A percentile compares a stretch with the other conserved stretches of the same genome.
Evolutionary conservation across 371 early-diverging fungal genomes (phyloP).

Genomic region (Mortierella sp.): DNA sequence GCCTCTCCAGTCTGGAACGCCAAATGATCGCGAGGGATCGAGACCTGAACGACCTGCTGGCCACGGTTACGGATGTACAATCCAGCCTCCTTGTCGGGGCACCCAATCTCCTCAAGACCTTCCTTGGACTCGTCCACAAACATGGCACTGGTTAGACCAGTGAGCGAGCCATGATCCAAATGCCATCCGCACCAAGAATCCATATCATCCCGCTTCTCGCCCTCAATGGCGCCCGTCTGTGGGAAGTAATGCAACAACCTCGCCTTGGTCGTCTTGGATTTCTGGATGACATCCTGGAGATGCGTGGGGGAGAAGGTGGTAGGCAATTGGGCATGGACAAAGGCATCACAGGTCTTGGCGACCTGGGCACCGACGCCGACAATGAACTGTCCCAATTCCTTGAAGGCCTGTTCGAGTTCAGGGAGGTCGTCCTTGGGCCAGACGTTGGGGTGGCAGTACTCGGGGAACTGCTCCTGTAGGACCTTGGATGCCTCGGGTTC

Average conservation of each 20-base stretch:
- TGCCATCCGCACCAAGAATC: slow-evolving; percentile 78
- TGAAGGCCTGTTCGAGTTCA: slow-evolving; percentile 58
- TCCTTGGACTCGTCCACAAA: slow-evolving; percentile 61
- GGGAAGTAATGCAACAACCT: slow-evolving; percentile 77
- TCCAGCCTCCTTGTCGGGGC: slow-evolving; percentile 63
- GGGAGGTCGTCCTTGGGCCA: slow-evolving; percentile 65
- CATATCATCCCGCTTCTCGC: slow-evolving; percentile 46
- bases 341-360: slow-evolving; percentile 68
- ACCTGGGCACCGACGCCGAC: slow-evolving; percentile 66
- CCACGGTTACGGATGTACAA: slow-evolving; percentile 68
- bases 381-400: slow-evolving; percentile 65
- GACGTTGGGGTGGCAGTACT: slow-evolving; percentile 65
- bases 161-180: slow-evolving; percentile 67
- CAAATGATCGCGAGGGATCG: slow-evolving; percentile 69
- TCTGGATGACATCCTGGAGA: slow-evolving; percentile 57
- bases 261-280: slow-evolving; percentile 67
- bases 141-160: slow-evolving; percentile 70
- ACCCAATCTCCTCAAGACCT: slow-evolving; percentile 34
- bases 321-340: slow-evolving; percentile 50
- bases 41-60: slow-evolving; percentile 60
- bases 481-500: slow-evolving; percentile 43
- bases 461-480: slow-evolving; percentile 51
- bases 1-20: slow-evolving; percentile 82
- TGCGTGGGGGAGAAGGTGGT: slow-evolving; percentile 50
- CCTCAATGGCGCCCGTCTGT: slow-evolving; percentile 32